Percentiles rank a stretch among this genome's conserved stretches.
Conservation (phyloP, 2,329 filamentous ascomycete species). For the Berkeleyomyces rouxiae region DNA sequence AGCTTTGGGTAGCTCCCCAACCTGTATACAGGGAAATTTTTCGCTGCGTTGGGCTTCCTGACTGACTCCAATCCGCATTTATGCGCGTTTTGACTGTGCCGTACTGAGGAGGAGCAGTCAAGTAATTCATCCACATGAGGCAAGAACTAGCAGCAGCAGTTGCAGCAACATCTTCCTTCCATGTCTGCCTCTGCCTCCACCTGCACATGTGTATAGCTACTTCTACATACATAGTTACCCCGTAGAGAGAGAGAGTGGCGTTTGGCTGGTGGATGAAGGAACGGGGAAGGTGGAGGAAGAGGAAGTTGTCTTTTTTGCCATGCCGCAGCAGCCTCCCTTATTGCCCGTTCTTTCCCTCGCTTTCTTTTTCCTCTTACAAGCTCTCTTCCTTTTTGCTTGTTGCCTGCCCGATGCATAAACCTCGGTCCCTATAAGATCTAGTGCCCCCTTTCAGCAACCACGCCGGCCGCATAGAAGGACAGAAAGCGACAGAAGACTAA, state of each 20-base stretch:
- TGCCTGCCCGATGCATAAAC: constrained; percentile 2
- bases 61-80: neutral
- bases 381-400: neutral
- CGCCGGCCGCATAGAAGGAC: neutral
- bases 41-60: neutral
- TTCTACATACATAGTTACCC: no score
- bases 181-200: neutral
- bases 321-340: neutral
- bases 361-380: neutral
- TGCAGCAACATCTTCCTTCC: neutral
- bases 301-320: neutral
- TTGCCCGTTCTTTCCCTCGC: neutral
- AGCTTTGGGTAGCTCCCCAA: neutral
- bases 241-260: neutral
- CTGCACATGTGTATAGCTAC: neutral
- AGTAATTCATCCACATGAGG: neutral
- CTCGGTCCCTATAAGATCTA: neutral
- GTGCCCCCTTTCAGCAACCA: neutral
- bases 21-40: neutral
- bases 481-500: neutral
- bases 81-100: constrained; percentile 1
- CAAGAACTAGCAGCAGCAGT: neutral
- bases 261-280: neutral
- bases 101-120: neutral
- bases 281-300: neutral